Conservation (phyloP, 2,329 filamentous ascomycete genomes). For the Trichophyton benhamiae region DNA sequence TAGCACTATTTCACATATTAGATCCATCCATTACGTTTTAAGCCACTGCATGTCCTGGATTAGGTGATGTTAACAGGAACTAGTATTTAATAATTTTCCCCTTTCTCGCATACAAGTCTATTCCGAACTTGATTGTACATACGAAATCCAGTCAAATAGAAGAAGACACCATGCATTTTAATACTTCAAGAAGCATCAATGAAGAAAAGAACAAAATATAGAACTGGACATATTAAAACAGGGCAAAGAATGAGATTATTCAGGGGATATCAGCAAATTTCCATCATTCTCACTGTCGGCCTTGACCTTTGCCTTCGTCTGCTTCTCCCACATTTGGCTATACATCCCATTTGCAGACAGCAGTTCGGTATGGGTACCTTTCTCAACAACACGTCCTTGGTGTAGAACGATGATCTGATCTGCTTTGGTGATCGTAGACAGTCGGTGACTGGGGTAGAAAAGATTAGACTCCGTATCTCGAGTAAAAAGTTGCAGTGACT, state of each 20-base stretch:
- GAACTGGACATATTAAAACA: no score
- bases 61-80: not conserved
- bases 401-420: slow-evolving; percentile 27
- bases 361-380: slow-evolving; percentile 26
- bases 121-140: no score
- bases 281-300: no score
- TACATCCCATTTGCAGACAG: slow-evolving; percentile 12
- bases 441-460: slow-evolving; percentile 14
- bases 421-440: slow-evolving; percentile 20
- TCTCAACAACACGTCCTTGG: slow-evolving; percentile 26
- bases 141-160: no score
- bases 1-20: not conserved
- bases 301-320: not conserved
- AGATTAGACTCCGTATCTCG: slow-evolving; percentile 20
- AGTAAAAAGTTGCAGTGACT: slow-evolving; percentile 14
- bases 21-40: not conserved
- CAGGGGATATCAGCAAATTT: no score
- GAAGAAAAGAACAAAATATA: no score
- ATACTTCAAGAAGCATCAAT: not conserved
- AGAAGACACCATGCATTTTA: not conserved
- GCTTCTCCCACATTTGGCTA: not conserved
- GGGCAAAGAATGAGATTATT: no score
- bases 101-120: no score
- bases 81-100: not conserved
- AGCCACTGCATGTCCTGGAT: not conserved